Base-by-base conservation (phyloP, 441 rosid genomes). In the Jatropha podagrica region DNA sequence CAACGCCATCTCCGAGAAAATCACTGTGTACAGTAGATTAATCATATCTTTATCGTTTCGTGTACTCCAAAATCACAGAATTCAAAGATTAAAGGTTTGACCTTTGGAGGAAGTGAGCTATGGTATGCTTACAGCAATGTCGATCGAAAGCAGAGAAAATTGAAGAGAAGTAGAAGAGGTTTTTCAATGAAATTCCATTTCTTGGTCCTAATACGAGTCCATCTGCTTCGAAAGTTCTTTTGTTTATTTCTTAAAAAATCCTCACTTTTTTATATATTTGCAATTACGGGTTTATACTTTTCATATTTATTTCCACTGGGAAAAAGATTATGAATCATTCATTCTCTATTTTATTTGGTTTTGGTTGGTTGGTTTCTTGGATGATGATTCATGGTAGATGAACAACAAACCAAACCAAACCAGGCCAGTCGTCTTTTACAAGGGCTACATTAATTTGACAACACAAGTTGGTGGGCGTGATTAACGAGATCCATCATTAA, bases 1-100 rank as follows among this genome's bases (percentile, higher is more conserved):
- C 72, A 90, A 54, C 17, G 83, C 92, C 94, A 90, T 90, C 72
- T 95, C 87, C 40, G 86, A 69, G 82, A 89, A 81, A 74, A 95
- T 86, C 54, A 90, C 84, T 0, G 90, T 42, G 82, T 84, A 92
- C 9, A 95, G 85, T 1, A 95, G 87, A 75, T 95, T 92, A 51
- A 95, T 87, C 98, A 94, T 95, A 40, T 44, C 62, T 62, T 13
- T 5, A 5, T 5, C 65, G 42, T 84, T 0, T 42, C 64, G 10
- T 44, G 42, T 67, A 12, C 7, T 41, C 4, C 0, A 38, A 52
- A 27, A 55, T 13, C 2, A 23, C 74, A 15, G 8, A 20, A 17
- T 56, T 15, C 59, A 77, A 48, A 26, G 38, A 42, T 64, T 15
- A 65, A 48, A 20, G 26, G 13, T 20, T 3, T 18, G 58, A 54